phyloP scores from a whole-genome alignment of 768 basidiomycete genomes.

The Mycena polygramma region DNA sequence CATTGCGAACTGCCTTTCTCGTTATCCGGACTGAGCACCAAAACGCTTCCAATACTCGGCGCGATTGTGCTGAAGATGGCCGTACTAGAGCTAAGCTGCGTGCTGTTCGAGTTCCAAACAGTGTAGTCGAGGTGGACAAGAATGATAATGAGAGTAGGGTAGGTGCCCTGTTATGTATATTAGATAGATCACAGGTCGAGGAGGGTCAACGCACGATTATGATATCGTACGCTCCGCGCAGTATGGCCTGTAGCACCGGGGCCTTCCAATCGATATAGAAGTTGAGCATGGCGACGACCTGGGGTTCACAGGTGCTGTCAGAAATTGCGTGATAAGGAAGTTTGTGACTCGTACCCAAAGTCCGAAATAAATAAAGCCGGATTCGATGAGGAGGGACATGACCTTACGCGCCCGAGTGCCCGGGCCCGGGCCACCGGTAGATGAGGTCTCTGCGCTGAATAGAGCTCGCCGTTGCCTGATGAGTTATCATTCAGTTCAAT shows the following conservation, averaged over 20 bases:
- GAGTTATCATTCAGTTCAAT: background rate
- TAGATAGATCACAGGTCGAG: too few relatives aligned
- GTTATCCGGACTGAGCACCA: slow-evolving; percentile 13
- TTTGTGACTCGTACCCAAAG: background rate
- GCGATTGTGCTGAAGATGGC: slow-evolving; percentile 14
- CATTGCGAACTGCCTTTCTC: background rate
- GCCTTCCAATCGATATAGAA: slow-evolving; percentile 25
- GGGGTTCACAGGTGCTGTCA: background rate
- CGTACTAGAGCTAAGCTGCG: background rate
- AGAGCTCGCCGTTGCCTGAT: slow-evolving; percentile 15
- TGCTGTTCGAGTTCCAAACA: slow-evolving; percentile 1
- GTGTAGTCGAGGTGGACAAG: slow-evolving; percentile 25
- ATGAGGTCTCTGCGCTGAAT: background rate
- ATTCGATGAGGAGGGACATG: background rate
- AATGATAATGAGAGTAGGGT: slow-evolving; percentile 25
- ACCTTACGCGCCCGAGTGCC: slow-evolving; percentile 7
- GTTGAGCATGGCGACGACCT: slow-evolving; percentile 17
- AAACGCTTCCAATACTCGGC: slow-evolving; percentile 5
- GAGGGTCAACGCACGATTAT: slow-evolving; percentile 9
- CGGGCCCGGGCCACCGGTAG: background rate
- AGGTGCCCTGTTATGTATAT: slow-evolving; percentile 7
- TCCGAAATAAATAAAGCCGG: background rate
- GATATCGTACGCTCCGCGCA: slow-evolving; percentile 21
- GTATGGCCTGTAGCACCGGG: slow-evolving; percentile 2
- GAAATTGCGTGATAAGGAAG: background rate